Conservation (phyloP, 2,329 filamentous ascomycete genomes). For the Colletotrichum euphorbiae region DNA sequence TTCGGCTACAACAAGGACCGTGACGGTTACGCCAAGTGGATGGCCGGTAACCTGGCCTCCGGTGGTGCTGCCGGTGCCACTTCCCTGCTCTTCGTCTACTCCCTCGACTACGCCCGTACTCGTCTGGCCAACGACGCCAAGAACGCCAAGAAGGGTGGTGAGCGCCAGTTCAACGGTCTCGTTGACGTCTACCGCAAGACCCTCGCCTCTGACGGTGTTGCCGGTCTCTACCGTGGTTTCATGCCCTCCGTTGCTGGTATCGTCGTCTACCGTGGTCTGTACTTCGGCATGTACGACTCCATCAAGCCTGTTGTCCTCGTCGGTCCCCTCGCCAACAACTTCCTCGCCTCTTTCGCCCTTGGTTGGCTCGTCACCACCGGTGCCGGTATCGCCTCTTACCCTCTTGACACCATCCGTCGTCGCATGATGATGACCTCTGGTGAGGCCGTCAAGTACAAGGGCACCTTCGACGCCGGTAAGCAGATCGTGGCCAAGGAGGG, state of each 20-base stretch:
- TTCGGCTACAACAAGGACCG: conserved; percentile 99
- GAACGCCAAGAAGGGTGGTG: conserved; percentile 96
- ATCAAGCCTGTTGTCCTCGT: conserved; percentile 98
- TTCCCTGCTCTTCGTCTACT: conserved; percentile 99
- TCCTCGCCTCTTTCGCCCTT: conserved; percentile 98
- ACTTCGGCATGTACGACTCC: conserved; percentile 99
- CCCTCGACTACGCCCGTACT: conserved; percentile 99
- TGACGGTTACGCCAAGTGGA: conserved; percentile 99
- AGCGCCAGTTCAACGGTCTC: conserved; percentile 99
- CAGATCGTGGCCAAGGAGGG: conserved; percentile 99
- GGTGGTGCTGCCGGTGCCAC: conserved; percentile 99
- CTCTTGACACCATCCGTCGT: conserved; percentile 99
- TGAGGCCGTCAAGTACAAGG: conserved; percentile 99
- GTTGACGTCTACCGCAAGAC: conserved; percentile 99
- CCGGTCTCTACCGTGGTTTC: conserved; percentile 99
- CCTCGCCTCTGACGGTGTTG: conserved; percentile 96
- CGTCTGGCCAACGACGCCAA: conserved; percentile 99
- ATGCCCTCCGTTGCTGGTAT: conserved; percentile 99
- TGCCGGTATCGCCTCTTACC: conserved; percentile 99
- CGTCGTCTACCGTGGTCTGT: conserved; percentile 99
- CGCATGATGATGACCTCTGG: conserved; percentile 99
- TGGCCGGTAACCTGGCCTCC: conserved; percentile 99
- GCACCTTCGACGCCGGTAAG: conserved; percentile 91
- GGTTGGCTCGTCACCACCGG: conserved; percentile 99
- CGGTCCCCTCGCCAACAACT: conserved; percentile 94